phyloP scores from a whole-genome alignment of 2,329 filamentous ascomycete genomes.

The Zarea fungicola region DNA sequence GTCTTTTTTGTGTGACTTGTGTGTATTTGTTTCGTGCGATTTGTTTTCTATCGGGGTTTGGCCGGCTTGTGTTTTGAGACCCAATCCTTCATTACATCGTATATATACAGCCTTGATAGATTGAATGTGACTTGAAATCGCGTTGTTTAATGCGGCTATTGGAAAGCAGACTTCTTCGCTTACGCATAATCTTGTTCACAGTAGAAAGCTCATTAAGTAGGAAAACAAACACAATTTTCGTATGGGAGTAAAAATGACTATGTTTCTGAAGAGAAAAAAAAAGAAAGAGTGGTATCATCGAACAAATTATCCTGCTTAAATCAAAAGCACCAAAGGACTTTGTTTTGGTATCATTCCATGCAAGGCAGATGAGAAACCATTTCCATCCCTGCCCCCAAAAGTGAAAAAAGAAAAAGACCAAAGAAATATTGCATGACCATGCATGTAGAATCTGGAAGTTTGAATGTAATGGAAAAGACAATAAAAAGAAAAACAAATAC shows the following conservation, averaged over 20 bases:
- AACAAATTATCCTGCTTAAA: too few relatives aligned
- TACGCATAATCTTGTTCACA: too few relatives aligned
- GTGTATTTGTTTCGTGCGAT: background rate
- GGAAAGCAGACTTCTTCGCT: too few relatives aligned
- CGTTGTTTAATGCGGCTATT: too few relatives aligned
- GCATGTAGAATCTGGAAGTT: background rate
- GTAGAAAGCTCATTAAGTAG: too few relatives aligned
- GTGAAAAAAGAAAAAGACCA: background rate
- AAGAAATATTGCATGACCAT: background rate
- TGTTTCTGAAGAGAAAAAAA: too few relatives aligned
- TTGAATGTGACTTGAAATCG: too few relatives aligned
- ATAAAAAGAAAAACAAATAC: background rate
- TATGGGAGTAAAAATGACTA: too few relatives aligned
- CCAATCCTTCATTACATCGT: too few relatives aligned
- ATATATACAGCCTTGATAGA: background rate
- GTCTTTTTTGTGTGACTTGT: background rate
- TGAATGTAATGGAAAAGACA: background rate
- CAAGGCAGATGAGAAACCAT: background rate
- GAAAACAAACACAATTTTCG: too few relatives aligned
- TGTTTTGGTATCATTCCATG: constrained; percentile 5
- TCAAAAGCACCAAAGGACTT: background rate
- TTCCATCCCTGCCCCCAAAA: background rate
- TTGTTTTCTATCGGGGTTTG: background rate
- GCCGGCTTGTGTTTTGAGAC: too few relatives aligned
- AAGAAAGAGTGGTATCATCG: background rate